Evolutionary conservation across 1,284 basidiomycete species (phyloP), one percentile per base, ranked within the genome.

Genomic region (Cryptococcus maquisensis): DNA sequence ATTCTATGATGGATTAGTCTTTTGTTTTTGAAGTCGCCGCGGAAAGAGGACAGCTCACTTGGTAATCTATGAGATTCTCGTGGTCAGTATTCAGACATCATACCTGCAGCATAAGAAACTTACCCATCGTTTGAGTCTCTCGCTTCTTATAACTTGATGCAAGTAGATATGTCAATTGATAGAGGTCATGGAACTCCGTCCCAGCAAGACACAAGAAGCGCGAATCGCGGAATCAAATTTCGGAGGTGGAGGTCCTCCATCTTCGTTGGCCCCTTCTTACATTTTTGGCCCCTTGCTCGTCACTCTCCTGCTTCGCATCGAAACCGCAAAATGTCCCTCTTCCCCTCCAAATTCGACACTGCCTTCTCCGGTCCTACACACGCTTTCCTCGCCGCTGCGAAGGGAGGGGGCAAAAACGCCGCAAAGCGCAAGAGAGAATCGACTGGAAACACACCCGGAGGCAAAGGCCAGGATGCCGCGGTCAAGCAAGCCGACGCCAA

Each of bases 381-480:
- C 49, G 49, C 42, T 10, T 40, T 38, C 10, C 51, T 37, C 42
- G 26, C 43, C 16, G 18, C 43, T 21, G 24, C 21, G 4, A 24
- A 16, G 16, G 13, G 13, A 7, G 43, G 20, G 10, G 24, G 43
- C 49, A 36, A 48, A 36, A 39, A 51, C 49, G 15, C 46, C 13
- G 50, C 81, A 67, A 90, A 90, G 66, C 83, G 88, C 48, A 90
- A 87, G 74, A 81, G 84, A 21, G 73, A 32, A 32, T 32, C 28
- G 28, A 32, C 28, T 10, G 28, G 28, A 6, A 32, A 32, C 28
- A 32, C 81, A 1, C 65, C 64, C 16, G 48, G 41, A 21, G 77
- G 79, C 26, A 75, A 56, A 76, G 43, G 66, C 81, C 35, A 77
- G 78, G 53, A 64, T 21, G 69, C 66, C 37, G 57, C 63, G 51